Evolutionary conservation across 2,329 filamentous ascomycete species (phyloP).

Genomic region (Lecanicillium sp.): DNA sequence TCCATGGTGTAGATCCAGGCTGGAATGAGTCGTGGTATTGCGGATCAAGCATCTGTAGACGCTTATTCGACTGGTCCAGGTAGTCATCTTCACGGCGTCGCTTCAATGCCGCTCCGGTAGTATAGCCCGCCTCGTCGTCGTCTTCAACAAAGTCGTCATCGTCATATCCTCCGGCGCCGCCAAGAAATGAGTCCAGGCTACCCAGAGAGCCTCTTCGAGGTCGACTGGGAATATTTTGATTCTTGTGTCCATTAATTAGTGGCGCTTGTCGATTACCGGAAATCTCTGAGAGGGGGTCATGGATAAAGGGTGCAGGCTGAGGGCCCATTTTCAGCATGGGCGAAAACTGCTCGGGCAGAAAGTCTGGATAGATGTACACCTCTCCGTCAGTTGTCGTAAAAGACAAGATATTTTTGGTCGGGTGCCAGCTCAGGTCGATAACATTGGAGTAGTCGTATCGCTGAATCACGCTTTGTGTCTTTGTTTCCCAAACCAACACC

Average conservation of each 20-base stretch:
- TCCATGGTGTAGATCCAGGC: conserved; percentile 91
- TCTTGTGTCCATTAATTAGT: conserved; percentile 45
- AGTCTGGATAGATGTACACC: conserved; percentile 78
- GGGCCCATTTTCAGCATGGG: conserved; percentile 46
- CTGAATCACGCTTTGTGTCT: conserved; percentile 72
- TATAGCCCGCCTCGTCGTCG: conserved; percentile 90
- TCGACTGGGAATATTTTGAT: conserved; percentile 36
- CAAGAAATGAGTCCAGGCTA: conserved; percentile 76
- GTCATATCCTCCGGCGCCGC: conserved; percentile 33
- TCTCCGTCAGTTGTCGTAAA: conserved; percentile 92
- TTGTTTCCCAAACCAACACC: conserved; percentile 80
- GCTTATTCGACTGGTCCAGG: conserved; percentile 37
- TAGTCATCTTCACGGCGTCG: conserved; percentile 46
- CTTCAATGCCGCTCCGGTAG: conserved; percentile 45
- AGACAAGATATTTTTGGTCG: conserved; percentile 75
- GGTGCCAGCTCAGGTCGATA: conserved; percentile 84
- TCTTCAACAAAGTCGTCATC: conserved; percentile 84
- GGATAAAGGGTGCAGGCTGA: conserved; percentile 79
- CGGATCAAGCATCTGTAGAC: conserved; percentile 44
- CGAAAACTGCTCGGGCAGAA: conserved; percentile 50
- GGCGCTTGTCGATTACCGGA: conserved; percentile 55
- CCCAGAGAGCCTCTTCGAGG: conserved; percentile 58
- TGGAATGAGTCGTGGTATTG: conserved; percentile 81
- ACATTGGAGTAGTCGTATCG: conserved; percentile 76
- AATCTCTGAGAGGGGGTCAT: conserved; percentile 66